phyloP scores from a whole-genome alignment of 495 filamentous ascomycete species.

The Parathielavia appendiculata region DNA sequence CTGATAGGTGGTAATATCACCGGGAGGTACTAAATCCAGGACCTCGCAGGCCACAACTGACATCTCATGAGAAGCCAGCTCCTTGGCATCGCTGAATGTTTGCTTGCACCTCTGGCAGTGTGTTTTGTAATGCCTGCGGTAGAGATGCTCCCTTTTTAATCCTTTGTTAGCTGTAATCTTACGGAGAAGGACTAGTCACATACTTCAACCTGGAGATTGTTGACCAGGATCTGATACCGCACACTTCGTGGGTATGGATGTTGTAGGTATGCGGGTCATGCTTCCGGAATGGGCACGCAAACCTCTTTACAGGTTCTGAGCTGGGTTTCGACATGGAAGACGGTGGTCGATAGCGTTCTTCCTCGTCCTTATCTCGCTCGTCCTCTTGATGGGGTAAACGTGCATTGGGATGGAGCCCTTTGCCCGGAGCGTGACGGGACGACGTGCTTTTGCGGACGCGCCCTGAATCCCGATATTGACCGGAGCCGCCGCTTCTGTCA shows the following conservation, averaged over 20 bases:
- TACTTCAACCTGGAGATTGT: slow-evolving; percentile 31
- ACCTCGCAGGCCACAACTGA: slow-evolving; percentile 19
- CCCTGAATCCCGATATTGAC: slow-evolving; percentile 14
- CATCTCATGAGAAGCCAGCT: slow-evolving; percentile 27
- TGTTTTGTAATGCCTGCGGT: slow-evolving; percentile 27
- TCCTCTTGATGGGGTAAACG: slow-evolving; percentile 13
- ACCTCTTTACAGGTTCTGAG: slow-evolving; percentile 13
- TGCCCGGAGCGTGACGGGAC: slow-evolving; percentile 6
- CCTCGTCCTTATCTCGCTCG: slow-evolving; percentile 27
- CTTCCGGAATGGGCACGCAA: slow-evolving; percentile 31
- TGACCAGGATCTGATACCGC: slow-evolving; percentile 24
- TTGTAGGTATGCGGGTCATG: slow-evolving; percentile 27
- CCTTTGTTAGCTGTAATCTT: slow-evolving; percentile 6
- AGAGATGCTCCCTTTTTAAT: slow-evolving; percentile 30
- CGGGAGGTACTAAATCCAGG: slow-evolving; percentile 8
- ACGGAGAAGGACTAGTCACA: neutral
- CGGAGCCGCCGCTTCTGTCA: slow-evolving; percentile 5
- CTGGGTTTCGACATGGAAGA: slow-evolving; percentile 21
- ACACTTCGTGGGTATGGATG: slow-evolving; percentile 25
- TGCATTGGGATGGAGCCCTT: slow-evolving; percentile 10
- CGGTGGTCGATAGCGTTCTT: slow-evolving; percentile 14
- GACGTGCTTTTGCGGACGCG: slow-evolving; percentile 12
- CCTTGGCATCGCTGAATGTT: slow-evolving; percentile 19
- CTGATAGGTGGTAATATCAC: slow-evolving; percentile 25
- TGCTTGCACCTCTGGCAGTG: slow-evolving; percentile 31